A percentile compares a stretch with the other conserved stretches of the same genome.
phyloP scores from a whole-genome alignment of 2,329 filamentous ascomycete genomes.

The Epichloe hybrida region DNA sequence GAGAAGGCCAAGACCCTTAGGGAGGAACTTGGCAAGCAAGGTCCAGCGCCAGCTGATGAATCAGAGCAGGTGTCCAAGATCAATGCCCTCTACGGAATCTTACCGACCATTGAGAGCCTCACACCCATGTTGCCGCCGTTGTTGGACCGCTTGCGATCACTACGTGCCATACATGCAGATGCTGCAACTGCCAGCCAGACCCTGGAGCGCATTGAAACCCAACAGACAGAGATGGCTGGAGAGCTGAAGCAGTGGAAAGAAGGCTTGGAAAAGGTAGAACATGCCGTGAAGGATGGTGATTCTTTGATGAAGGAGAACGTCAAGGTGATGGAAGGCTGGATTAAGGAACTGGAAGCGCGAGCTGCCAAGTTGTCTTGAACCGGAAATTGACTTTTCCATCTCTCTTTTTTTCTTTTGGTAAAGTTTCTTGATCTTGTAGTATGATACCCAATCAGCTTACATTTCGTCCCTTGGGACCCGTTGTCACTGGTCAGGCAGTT shows the following conservation, averaged over 20 bases:
- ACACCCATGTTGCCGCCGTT: conserved; percentile 74
- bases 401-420: background rate
- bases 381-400: too few species aligned
- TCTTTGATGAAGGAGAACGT: conserved; percentile 64
- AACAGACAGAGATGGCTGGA: conserved; percentile 66
- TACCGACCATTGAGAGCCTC: conserved; percentile 79
- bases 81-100: conserved; percentile 76
- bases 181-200: conserved; percentile 71
- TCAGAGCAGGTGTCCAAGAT: conserved; percentile 73
- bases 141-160: conserved; percentile 70
- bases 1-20: conserved; percentile 48
- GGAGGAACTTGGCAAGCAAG: conserved; percentile 40
- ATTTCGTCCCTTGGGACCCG: background rate
- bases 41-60: conserved; percentile 31
- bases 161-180: conserved; percentile 74
- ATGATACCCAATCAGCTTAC: conserved; percentile 8
- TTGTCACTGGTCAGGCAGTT: background rate
- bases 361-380: conserved; percentile 43
- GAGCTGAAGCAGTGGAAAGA: conserved; percentile 82
- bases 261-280: conserved; percentile 66
- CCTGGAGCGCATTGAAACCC: conserved; percentile 61
- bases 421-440: background rate
- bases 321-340: conserved; percentile 76
- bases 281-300: conserved; percentile 56
- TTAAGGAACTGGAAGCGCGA: conserved; percentile 71